Percentiles rank a stretch among this genome's conserved stretches.
Conservation (phyloP, 441 rosid species). For the Adansonia gregorii region DNA sequence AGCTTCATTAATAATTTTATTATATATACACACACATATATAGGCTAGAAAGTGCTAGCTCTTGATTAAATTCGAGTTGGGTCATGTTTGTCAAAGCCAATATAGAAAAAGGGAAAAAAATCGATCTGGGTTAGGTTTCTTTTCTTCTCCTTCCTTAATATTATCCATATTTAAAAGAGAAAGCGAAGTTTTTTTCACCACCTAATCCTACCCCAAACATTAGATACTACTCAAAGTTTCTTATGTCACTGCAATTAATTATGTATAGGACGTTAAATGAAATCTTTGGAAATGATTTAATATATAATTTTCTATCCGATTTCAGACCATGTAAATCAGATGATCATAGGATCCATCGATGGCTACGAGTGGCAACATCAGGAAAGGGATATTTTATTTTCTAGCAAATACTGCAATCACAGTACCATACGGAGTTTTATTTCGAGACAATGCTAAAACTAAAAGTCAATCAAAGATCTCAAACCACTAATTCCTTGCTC, state of each 20-base stretch:
- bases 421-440: not conserved
- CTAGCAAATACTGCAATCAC: slow-evolving; percentile 9
- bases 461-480: slow-evolving; percentile 4
- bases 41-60: not conserved
- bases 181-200: not conserved
- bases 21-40: not conserved
- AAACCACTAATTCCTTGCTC: not conserved
- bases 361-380: slow-evolving; percentile 15
- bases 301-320: not conserved
- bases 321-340: not conserved
- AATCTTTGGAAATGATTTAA: not conserved
- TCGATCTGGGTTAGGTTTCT: slow-evolving; percentile 16
- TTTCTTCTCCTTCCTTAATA: not conserved
- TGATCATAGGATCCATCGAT: not conserved
- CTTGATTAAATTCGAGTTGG: slow-evolving; percentile 1
- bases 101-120: not conserved
- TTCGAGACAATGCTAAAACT: not conserved
- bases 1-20: not conserved
- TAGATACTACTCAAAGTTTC: slow-evolving; percentile 6
- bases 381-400: slow-evolving; percentile 17
- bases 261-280: not conserved
- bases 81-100: slow-evolving; percentile 1
- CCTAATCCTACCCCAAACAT: slow-evolving; percentile 21
- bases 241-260: slow-evolving; percentile 12
- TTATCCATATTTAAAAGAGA: not conserved